These are phyloP conservation scores for Cryptosporidium canis DNA, from an alignment of 169 alveolate genomes.

Conservation along the genomic window DNA sequence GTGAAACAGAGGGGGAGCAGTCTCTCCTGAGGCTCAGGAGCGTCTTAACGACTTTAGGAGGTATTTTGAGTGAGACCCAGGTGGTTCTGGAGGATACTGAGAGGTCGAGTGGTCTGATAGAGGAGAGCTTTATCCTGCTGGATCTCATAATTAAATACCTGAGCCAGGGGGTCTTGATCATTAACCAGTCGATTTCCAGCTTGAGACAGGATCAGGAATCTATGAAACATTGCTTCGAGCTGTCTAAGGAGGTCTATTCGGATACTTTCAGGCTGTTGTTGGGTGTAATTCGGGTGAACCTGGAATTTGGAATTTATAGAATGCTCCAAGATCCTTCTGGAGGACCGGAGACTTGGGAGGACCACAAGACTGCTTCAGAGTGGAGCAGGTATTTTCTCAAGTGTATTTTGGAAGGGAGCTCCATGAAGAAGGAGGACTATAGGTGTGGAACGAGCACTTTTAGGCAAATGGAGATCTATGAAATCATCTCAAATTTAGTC, in stretches of 20 bases:
- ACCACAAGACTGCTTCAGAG: background rate
- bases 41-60: background rate
- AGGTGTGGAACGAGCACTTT: too few relatives aligned
- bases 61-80: background rate
- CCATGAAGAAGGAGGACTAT: constrained; percentile 2
- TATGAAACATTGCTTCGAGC: background rate
- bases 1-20: background rate
- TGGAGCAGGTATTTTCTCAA: constrained; percentile 33
- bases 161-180: background rate
- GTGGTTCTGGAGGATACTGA: background rate
- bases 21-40: background rate
- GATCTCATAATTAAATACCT: background rate
- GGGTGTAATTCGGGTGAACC: background rate
- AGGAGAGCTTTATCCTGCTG: background rate
- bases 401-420: constrained; percentile 34
- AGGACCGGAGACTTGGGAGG: background rate
- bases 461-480: constrained; percentile 64
- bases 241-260: background rate
- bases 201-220: background rate
- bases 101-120: background rate
- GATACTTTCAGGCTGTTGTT: background rate
- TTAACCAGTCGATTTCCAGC: background rate
- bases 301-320: constrained; percentile 18
- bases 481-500: background rate
- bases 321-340: background rate